These are phyloP conservation scores for Paramecium tetraurelia DNA, from an alignment of 73 alveolate genomes.

Conservation along the genomic window DNA sequence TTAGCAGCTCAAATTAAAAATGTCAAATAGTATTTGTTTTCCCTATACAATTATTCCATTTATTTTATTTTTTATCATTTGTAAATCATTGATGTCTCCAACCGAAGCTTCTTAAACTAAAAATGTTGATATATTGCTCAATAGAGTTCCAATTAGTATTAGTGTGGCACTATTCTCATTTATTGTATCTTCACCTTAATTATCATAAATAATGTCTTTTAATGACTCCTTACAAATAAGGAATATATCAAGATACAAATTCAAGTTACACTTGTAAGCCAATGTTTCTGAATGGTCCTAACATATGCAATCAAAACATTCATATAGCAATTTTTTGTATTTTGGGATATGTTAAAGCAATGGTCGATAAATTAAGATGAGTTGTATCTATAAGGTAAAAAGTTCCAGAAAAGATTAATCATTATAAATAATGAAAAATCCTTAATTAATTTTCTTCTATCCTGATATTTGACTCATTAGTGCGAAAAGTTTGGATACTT, in stretches of 20 bases:
- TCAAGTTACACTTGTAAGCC: background rate
- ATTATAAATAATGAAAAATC: constrained; percentile 7
- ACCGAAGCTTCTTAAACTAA: background rate
- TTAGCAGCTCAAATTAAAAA: background rate
- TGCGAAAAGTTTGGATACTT: background rate
- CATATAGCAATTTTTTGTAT: background rate
- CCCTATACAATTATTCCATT: background rate
- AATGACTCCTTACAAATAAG: background rate
- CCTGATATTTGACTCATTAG: background rate
- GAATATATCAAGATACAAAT: background rate
- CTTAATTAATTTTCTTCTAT: background rate
- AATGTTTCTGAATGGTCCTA: background rate
- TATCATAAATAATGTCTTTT: background rate
- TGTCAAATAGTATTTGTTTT: background rate
- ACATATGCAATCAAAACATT: background rate
- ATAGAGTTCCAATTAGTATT: background rate
- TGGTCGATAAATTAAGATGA: background rate
- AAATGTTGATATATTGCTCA: background rate
- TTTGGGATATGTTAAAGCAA: background rate
- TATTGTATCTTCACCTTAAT: constrained; percentile 13
- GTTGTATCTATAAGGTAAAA: background rate
- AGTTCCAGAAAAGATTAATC: background rate
- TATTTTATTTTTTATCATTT: constrained; percentile 1
- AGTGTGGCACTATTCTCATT: background rate
- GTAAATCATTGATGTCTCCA: background rate